A percentile compares a stretch with the other conserved stretches of the same genome.
Evolutionary conservation across 2,329 filamentous ascomycete genomes (phyloP).

Genomic region (Venturia oleaginea): DNA sequence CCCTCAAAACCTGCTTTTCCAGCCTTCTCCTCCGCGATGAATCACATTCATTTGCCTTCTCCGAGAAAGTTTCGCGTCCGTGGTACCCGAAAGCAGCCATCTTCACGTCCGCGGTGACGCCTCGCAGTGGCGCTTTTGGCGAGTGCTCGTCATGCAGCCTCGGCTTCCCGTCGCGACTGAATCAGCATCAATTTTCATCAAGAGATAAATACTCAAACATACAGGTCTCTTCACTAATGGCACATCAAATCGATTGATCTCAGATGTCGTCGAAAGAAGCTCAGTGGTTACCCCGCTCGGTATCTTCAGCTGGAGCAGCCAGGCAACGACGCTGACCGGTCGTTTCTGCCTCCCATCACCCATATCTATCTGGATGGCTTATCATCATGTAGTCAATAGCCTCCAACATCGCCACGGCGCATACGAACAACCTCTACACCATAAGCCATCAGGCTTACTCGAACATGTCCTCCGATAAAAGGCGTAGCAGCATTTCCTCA

Average conservation of each 20-base stretch:
- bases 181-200: neutral
- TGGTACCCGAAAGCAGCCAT: neutral
- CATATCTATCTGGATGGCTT: neutral
- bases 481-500: neutral
- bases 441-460: neutral
- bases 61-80: neutral
- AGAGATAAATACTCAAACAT: neutral
- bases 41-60: neutral
- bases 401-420: neutral
- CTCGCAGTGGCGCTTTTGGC: neutral
- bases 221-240: neutral
- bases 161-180: neutral
- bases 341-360: neutral
- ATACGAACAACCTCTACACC: neutral
- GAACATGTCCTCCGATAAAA: neutral
- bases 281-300: neutral
- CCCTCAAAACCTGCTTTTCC: neutral
- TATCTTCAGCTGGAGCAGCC: neutral
- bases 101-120: neutral
- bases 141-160: neutral
- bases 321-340: slow-evolving; percentile 3
- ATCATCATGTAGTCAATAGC: neutral
- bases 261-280: neutral
- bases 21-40: neutral
- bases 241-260: neutral